phyloP scores from a whole-genome alignment of 2,329 filamentous ascomycete genomes.

The Sarocladium brachiariae region DNA sequence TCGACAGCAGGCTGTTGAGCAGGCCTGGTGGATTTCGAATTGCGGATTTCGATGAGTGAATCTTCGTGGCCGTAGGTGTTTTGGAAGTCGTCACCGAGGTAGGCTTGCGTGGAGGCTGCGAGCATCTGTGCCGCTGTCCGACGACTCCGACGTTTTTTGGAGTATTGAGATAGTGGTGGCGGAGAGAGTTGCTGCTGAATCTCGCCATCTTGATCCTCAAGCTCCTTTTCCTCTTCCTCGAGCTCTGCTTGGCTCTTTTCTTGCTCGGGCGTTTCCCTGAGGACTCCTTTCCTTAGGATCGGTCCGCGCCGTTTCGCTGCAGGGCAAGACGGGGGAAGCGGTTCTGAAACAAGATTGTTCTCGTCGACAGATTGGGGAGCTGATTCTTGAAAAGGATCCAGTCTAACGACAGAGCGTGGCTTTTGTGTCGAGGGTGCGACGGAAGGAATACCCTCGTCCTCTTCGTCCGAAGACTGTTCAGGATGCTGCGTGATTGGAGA shows the following conservation, averaged over 20 bases:
- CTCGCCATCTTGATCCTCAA: no score
- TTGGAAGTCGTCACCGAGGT: neutral
- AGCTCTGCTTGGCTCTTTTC: neutral
- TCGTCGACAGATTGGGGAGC: no score
- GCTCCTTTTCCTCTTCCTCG: neutral
- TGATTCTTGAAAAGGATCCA: no score
- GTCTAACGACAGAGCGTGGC: no score
- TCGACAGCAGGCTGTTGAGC: no score
- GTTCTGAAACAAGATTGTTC: no score
- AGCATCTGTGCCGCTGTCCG: conserved; percentile 11
- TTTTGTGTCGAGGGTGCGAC: neutral
- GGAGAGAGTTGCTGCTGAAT: no score
- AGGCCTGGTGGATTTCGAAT: neutral
- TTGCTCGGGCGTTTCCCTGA: neutral
- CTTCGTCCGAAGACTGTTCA: neutral
- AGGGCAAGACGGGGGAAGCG: no score
- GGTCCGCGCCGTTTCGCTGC: no score
- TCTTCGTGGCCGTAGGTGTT: neutral
- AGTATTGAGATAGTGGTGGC: neutral
- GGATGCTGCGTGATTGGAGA: no score
- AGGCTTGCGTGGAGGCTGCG: neutral
- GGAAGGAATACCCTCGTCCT: neutral
- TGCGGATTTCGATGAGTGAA: neutral
- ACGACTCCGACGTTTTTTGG: neutral
- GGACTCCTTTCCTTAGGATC: neutral